phyloP scores from a whole-genome alignment of 805 yeast genomes.

The Dipodascus albidus region DNA sequence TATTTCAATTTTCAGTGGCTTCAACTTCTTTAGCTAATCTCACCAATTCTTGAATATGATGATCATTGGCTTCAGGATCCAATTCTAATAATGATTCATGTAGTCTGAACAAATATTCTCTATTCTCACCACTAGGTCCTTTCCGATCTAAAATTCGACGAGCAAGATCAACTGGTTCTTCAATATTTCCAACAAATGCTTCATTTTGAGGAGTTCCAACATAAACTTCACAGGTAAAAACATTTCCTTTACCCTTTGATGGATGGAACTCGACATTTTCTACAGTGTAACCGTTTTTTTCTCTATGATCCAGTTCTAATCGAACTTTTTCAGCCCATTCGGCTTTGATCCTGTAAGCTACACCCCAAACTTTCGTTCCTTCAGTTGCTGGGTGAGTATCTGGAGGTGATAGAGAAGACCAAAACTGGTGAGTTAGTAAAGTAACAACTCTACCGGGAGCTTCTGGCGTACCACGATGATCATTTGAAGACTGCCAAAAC shows the following conservation, averaged over 20 bases:
- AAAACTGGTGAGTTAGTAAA: conserved; percentile 43
- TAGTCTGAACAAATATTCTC: conserved; percentile 53
- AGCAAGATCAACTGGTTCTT: conserved; percentile 48
- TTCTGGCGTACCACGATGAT: conserved; percentile 82
- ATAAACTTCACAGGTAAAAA: conserved; percentile 38
- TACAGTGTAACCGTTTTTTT: conserved; percentile 77
- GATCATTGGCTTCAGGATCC: conserved; percentile 29
- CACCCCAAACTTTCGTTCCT: conserved; percentile 50
- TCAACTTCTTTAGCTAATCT: conserved; percentile 20
- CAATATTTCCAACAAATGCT: conserved; percentile 74
- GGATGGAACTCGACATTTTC: conserved; percentile 34
- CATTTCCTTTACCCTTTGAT: conserved; percentile 1
- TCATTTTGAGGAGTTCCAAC: conserved; percentile 74
- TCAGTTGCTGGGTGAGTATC: conserved; percentile 22
- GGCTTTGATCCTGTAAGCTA: conserved; percentile 70
- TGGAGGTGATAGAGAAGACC: conserved; percentile 38
- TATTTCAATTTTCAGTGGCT: neutral
- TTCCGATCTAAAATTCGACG: conserved; percentile 37
- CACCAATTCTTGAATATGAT: conserved; percentile 31
- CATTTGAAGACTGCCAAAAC: conserved; percentile 87
- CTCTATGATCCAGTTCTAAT: conserved; percentile 67
- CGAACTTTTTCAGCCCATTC: conserved; percentile 48
- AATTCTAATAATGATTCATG: conserved; percentile 36
- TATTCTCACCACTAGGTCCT: conserved; percentile 80
- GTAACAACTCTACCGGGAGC: conserved; percentile 88